Conservation (phyloP, 768 basidiomycete species). For the Clavaria fumosa region DNA sequence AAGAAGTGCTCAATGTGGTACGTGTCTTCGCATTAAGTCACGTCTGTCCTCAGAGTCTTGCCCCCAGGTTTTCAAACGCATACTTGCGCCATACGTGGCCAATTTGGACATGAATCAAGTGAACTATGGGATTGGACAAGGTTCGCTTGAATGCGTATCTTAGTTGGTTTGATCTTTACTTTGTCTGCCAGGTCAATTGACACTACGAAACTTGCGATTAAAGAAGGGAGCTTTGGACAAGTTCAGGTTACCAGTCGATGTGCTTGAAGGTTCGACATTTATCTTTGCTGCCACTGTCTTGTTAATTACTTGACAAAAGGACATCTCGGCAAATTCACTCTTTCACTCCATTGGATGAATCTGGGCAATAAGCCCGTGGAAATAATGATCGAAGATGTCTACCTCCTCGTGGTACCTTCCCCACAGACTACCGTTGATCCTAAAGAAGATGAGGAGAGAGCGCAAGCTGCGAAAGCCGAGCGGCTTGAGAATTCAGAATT, state of each 20-base stretch:
- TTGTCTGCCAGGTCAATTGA: constrained; percentile 45
- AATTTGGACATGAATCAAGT: constrained; percentile 92
- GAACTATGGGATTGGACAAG: constrained; percentile 84
- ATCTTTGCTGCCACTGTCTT: not conserved
- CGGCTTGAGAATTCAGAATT: constrained; percentile 80
- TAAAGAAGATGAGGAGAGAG: constrained; percentile 71
- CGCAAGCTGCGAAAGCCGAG: constrained; percentile 78
- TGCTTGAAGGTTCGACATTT: constrained; percentile 59
- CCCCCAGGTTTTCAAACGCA: constrained; percentile 67
- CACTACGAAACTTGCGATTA: constrained; percentile 65
- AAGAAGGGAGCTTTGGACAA: constrained; percentile 92
- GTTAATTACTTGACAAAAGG: constrained; percentile 27
- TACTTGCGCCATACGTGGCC: constrained; percentile 90
- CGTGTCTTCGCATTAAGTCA: constrained; percentile 14
- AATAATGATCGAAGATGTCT: constrained; percentile 84
- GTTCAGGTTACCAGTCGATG: constrained; percentile 89
- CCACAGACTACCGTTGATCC: constrained; percentile 52
- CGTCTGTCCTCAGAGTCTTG: not conserved
- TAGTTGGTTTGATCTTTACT: constrained; percentile 4
- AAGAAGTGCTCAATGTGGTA: constrained; percentile 71
- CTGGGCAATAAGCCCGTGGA: constrained; percentile 83
- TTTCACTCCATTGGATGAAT: constrained; percentile 83
- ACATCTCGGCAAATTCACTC: constrained; percentile 70
- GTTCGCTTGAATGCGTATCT: constrained; percentile 20
- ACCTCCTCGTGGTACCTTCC: constrained; percentile 80